phyloP scores from a whole-genome alignment of 306 rosid genomes.

The Fagus crenata region DNA sequence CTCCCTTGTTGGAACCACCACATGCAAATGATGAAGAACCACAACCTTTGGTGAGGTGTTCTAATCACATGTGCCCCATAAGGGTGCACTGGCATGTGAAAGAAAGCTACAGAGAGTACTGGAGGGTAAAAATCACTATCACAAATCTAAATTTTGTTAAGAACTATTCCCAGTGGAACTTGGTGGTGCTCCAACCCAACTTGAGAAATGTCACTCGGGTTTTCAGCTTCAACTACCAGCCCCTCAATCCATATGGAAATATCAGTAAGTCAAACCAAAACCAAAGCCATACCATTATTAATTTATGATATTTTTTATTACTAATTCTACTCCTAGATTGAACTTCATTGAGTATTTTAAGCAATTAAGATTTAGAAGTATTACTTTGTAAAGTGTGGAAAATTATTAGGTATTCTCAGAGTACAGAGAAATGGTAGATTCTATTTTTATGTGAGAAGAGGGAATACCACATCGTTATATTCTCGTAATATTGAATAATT shows the following conservation, averaged over 20 bases:
- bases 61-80: slow-evolving; percentile 81
- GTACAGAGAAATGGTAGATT: too few relatives aligned
- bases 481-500: too few relatives aligned
- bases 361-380: too few relatives aligned
- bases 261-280: slow-evolving; percentile 52
- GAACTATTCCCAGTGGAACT: slow-evolving; percentile 77
- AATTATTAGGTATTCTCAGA: too few relatives aligned
- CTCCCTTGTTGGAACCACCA: slow-evolving; percentile 47
- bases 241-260: slow-evolving; percentile 49
- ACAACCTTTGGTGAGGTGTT: slow-evolving; percentile 51
- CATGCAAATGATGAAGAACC: slow-evolving; percentile 14
- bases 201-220: slow-evolving; percentile 51
- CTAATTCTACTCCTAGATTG: too few relatives aligned
- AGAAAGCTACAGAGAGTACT: slow-evolving; percentile 65
- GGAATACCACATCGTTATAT: too few relatives aligned
- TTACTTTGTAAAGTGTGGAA: too few relatives aligned
- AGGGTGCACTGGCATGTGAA: slow-evolving; percentile 85
- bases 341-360: too few relatives aligned
- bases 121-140: slow-evolving; percentile 79
- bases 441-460: too few relatives aligned
- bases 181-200: slow-evolving; percentile 75
- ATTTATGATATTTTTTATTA: not conserved
- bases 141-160: slow-evolving; percentile 61
- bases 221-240: slow-evolving; percentile 76
- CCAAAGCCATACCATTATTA: slow-evolving; percentile 11